Evolutionary conservation across 352 stramenopile genomes (phyloP).

Genomic region (Phytophthora europaea): DNA sequence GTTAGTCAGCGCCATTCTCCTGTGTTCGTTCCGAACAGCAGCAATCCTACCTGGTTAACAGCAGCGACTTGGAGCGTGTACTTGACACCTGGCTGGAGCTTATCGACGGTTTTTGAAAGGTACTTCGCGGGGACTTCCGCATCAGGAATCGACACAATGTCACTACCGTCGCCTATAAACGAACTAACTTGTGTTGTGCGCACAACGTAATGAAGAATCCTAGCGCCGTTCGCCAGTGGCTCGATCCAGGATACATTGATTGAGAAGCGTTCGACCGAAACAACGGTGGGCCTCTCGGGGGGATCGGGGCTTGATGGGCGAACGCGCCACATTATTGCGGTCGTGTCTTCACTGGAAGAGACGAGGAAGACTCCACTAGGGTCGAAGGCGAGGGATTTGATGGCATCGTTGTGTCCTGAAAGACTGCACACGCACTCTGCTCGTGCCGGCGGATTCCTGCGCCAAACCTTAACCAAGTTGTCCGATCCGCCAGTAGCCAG

Average conservation of each 20-base stretch:
- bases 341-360: conserved; percentile 62
- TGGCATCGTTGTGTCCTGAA: conserved; percentile 59
- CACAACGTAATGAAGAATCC: conserved; percentile 63
- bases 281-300: conserved; percentile 38
- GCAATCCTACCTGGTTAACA: conserved; percentile 54
- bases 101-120: conserved; percentile 45
- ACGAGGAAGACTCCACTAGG: conserved; percentile 58
- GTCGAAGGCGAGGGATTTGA: conserved; percentile 54
- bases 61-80: conserved; percentile 63
- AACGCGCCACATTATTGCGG: conserved; percentile 61
- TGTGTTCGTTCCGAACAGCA: neutral
- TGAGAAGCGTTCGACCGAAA: conserved; percentile 50
- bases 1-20: conserved; percentile 2
- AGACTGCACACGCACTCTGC: conserved; percentile 58
- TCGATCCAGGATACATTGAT: conserved; percentile 62
- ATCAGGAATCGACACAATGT: conserved; percentile 42
- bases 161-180: conserved; percentile 33
- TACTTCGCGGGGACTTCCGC: conserved; percentile 55
- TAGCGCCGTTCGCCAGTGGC: conserved; percentile 67
- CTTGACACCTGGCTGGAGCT: conserved; percentile 64
- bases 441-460: conserved; percentile 6
- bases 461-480: conserved; percentile 78
- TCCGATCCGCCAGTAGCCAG: conserved; percentile 67
- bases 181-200: conserved; percentile 54
- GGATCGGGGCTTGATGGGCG: conserved; percentile 57